phyloP scores from a whole-genome alignment of 2,329 filamentous ascomycete genomes.

The Macrophomina tecta region DNA sequence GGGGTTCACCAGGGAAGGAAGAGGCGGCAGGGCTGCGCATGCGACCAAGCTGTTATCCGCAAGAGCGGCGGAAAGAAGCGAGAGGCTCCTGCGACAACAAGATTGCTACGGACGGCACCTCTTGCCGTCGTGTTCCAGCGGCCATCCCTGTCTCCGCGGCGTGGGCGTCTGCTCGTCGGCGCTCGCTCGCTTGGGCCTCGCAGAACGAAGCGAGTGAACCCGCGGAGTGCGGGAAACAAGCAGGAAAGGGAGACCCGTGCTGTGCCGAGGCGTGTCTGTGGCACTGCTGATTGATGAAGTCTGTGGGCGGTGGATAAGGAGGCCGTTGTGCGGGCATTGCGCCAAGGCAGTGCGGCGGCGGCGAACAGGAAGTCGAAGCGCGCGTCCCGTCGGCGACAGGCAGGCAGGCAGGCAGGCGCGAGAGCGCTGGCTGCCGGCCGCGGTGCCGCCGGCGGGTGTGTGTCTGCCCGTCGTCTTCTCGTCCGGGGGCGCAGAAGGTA shows the following conservation, averaged over 20 bases:
- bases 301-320: neutral
- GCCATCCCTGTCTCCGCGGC: neutral
- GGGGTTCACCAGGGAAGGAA: neutral
- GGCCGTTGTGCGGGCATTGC: conserved; percentile 16
- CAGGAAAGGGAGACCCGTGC: conserved; percentile 2
- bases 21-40: no score
- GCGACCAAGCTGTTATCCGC: no score
- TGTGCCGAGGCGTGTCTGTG: neutral
- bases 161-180: neutral
- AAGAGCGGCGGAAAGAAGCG: no score
- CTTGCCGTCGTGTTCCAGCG: no score
- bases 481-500: neutral
- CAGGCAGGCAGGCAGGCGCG: no score
- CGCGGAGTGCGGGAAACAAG: neutral
- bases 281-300: neutral
- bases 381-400: neutral
- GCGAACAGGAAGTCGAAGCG: conserved; percentile 19
- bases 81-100: no score
- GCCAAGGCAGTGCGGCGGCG: neutral
- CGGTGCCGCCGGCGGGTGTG: conserved; percentile 7
- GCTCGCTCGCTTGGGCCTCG: conserved; percentile 15
- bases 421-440: conserved; percentile 1
- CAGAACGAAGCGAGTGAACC: neutral
- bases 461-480: neutral
- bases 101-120: no score